phyloP scores from a whole-genome alignment of 208 protist genomes.

The Herpetomonas muscarum region DNA sequence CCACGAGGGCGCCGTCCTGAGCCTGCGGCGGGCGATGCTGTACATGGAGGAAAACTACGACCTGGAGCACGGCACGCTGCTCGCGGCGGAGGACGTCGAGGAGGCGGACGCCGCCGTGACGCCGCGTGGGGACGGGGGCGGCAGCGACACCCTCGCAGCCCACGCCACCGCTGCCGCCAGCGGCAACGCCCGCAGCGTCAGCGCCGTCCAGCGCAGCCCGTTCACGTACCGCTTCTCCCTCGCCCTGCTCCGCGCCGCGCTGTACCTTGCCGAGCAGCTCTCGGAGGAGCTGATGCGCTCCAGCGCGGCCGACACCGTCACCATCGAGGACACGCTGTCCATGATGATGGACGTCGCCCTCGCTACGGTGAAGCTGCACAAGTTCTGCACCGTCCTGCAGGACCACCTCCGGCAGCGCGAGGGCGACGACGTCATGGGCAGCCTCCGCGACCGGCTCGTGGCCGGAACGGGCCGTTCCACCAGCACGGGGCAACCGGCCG shows the following conservation, averaged over 20 bases:
- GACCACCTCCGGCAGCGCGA: constrained; percentile 9
- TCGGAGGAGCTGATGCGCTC: constrained; percentile 51
- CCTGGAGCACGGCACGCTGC: constrained; percentile 42
- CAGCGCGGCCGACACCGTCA: constrained; percentile 72
- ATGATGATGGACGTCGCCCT: constrained; percentile 87
- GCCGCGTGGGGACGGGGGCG: background rate
- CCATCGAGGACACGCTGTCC: constrained; percentile 81
- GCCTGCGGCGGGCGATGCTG: constrained; percentile 78
- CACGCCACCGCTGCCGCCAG: background rate
- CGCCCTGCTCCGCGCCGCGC: constrained; percentile 62
- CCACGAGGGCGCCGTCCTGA: constrained; percentile 59
- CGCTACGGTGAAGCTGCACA: constrained; percentile 67
- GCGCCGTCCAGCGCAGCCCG: constrained; percentile 18
- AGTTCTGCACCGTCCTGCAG: constrained; percentile 61
- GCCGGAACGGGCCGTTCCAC: background rate
- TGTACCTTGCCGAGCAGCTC: constrained; percentile 69
- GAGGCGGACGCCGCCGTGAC: constrained; percentile 1
- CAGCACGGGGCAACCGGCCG: background rate
- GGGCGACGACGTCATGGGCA: constrained; percentile 23
- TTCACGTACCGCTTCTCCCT: constrained; percentile 59
- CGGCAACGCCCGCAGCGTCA: background rate
- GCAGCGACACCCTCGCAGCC: background rate
- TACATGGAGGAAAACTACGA: constrained; percentile 86
- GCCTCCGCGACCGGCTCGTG: constrained; percentile 46
- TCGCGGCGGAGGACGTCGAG: constrained; percentile 28